A percentile compares a stretch with the other conserved stretches of the same genome.
phyloP scores from a whole-genome alignment of 768 basidiomycete species.

The Tylopilus rubrobrunneus region DNA sequence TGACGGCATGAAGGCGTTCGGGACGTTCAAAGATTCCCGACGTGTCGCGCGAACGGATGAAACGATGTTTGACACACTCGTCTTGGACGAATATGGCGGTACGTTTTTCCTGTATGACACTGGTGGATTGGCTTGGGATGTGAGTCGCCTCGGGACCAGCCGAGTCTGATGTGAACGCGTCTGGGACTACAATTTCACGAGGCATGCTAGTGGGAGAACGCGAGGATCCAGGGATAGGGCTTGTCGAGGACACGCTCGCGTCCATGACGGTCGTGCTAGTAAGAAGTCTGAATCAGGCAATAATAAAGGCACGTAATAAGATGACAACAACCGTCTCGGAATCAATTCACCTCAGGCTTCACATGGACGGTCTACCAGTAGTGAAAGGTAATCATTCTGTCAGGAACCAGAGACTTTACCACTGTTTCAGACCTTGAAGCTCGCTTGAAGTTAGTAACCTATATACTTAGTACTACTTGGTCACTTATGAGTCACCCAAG shows the following conservation, averaged over 20 bases:
- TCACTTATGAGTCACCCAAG: no score
- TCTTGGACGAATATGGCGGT: conserved; percentile 56
- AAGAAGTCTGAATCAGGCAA: no score
- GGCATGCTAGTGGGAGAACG: not conserved
- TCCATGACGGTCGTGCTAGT: not conserved
- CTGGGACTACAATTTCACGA: not conserved
- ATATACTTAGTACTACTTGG: no score
- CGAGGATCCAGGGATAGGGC: not conserved
- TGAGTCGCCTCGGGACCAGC: not conserved
- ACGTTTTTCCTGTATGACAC: conserved; percentile 4
- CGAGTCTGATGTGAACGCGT: not conserved
- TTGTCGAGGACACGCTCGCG: not conserved
- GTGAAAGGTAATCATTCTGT: no score
- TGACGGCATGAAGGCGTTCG: conserved; percentile 81
- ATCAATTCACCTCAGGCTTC: no score
- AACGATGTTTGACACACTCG: conserved; percentile 68
- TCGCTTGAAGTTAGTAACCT: no score
- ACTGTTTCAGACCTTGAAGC: no score
- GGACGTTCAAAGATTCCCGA: conserved; percentile 88
- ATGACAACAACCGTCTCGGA: no score
- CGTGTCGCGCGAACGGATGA: conserved; percentile 70
- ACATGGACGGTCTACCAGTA: no score
- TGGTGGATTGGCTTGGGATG: not conserved
- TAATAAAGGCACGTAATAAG: no score
- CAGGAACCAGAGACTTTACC: no score